Evolutionary conservation across 164 flowering plant species (phyloP).

Genomic region (Kalanchoe fedtschenkoi): DNA sequence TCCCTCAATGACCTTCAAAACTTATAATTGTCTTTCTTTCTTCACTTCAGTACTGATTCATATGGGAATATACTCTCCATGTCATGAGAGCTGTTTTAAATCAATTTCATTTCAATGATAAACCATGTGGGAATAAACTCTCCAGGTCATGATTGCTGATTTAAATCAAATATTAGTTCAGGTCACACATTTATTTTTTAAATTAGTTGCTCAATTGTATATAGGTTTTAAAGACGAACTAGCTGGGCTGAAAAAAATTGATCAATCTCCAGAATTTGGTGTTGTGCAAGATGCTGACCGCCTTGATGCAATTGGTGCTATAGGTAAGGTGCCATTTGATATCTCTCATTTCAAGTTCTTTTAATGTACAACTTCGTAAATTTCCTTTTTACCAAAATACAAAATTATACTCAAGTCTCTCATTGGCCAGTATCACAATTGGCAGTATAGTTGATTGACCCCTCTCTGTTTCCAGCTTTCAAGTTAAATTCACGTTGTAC

Average conservation of each 20-base stretch:
- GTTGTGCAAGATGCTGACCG: conserved; percentile 97
- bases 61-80: not conserved
- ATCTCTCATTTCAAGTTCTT: too few relatives aligned
- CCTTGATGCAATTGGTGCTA: conserved; percentile 93
- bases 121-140: not conserved
- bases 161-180: not conserved
- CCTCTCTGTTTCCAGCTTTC: not conserved
- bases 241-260: conserved; percentile 16
- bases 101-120: not conserved
- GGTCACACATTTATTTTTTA: not conserved
- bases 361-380: not conserved
- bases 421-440: not conserved
- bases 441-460: too few relatives aligned
- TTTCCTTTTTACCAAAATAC: not conserved
- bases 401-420: not conserved
- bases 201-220: not conserved
- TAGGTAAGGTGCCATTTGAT: conserved; percentile 33
- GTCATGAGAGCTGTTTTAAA: not conserved
- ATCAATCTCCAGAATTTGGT: conserved; percentile 44
- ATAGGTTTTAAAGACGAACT: conserved; percentile 74
- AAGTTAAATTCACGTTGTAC: not conserved
- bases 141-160: not conserved
- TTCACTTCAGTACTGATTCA: not conserved
- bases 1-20: not conserved
- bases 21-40: not conserved